These are phyloP conservation scores for Entomortierella chlamydospora DNA, from an alignment of 192 early-diverging fungal genomes.

Conservation along the genomic window DNA sequence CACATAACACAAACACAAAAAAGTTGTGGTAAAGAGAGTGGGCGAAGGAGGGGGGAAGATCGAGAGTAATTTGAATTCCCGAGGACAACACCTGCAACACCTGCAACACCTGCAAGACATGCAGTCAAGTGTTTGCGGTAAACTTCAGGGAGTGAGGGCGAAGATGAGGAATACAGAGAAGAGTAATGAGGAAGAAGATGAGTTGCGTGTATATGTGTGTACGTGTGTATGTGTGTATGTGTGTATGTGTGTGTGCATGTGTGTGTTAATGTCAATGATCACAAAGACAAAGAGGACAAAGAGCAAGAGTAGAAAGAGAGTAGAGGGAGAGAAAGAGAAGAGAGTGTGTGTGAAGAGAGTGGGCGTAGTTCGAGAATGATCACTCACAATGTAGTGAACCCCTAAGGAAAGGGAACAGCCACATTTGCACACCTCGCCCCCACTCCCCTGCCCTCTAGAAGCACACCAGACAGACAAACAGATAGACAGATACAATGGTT, in stretches of 20 bases:
- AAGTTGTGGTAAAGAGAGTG: not conserved
- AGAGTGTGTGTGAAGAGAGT: not conserved
- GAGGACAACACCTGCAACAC: too few species aligned
- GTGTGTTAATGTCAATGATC: too few species aligned
- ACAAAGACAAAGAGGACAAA: not conserved
- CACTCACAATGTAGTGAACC: too few species aligned
- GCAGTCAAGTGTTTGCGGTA: not conserved
- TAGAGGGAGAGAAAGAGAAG: not conserved
- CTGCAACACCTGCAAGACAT: slow-evolving; percentile 2
- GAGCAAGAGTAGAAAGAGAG: slow-evolving; percentile 6
- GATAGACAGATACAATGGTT: too few species aligned
- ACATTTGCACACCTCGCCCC: too few species aligned
- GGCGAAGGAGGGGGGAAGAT: slow-evolving; percentile 14
- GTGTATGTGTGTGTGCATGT: too few species aligned
- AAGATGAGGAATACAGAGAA: too few species aligned
- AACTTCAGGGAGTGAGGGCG: not conserved
- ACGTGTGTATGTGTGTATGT: too few species aligned
- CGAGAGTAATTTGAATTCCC: slow-evolving; percentile 21
- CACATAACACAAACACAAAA: not conserved
- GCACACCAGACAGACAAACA: too few species aligned
- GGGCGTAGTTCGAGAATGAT: slow-evolving; percentile 11
- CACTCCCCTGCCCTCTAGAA: not conserved
- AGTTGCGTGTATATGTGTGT: too few species aligned
- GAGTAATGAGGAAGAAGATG: too few species aligned
- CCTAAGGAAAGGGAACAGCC: too few species aligned